phyloP scores from a whole-genome alignment of 257 asterid genomes.

The Nicotiana benthamiana region DNA sequence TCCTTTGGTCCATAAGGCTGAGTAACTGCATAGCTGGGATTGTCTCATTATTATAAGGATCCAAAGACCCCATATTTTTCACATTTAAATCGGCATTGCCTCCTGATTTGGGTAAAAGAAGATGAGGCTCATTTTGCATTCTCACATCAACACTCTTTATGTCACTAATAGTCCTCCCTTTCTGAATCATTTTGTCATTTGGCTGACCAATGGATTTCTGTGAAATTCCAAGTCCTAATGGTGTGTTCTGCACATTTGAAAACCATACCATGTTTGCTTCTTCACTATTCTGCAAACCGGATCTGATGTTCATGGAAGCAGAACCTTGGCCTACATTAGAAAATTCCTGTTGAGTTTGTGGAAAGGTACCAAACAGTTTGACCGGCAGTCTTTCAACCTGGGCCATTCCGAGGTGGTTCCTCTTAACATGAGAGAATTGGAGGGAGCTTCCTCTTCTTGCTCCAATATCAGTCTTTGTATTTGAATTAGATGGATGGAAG shows the following conservation, averaged over 20 bases:
- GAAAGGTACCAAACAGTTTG: constrained; percentile 25
- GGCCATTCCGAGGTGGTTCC: constrained; percentile 7
- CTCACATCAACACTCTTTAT: constrained; percentile 21
- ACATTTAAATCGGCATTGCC: constrained; percentile 2
- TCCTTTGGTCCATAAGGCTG: constrained; percentile 57
- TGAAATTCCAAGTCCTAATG: constrained; percentile 21
- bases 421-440: constrained; percentile 15
- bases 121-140: constrained; percentile 8
- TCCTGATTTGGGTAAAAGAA: background rate
- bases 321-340: constrained; percentile 24
- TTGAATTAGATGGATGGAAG: constrained; percentile 21
- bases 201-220: constrained; percentile 24
- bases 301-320: constrained; percentile 25
- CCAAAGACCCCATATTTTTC: constrained; percentile 28
- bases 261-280: constrained; percentile 12
- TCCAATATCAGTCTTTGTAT: constrained; percentile 10
- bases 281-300: constrained; percentile 21
- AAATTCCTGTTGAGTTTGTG: constrained; percentile 29
- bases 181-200: constrained; percentile 16
- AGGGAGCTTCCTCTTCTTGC: constrained; percentile 1
- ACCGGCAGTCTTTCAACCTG: constrained; percentile 21
- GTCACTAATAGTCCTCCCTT: constrained; percentile 33
- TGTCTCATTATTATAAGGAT: constrained; percentile 48
- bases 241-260: background rate
- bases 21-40: constrained; percentile 83